These are phyloP conservation scores for Cyclospora cayetanensis DNA, from an alignment of 169 alveolate species.

Conservation along the genomic window DNA sequence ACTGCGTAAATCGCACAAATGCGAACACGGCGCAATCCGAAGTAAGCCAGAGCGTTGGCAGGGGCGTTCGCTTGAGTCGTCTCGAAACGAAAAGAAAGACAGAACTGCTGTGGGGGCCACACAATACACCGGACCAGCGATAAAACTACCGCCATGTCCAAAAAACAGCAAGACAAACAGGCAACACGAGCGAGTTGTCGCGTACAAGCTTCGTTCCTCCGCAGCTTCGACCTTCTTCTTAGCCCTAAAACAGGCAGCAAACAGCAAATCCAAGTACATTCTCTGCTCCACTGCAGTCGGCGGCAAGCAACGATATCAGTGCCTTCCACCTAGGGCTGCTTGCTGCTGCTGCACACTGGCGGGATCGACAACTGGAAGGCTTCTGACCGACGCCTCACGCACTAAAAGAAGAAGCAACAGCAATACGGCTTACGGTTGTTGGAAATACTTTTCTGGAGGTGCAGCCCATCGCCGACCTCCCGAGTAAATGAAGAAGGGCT, in stretches of 20 bases:
- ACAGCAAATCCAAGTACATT: neutral
- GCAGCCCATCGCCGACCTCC: constrained; percentile 75
- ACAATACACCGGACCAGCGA: too few relatives aligned
- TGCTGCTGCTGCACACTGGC: neutral
- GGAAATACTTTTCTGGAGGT: constrained; percentile 61
- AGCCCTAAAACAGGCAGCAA: neutral
- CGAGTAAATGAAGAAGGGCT: constrained; percentile 72
- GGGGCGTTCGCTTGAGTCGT: neutral
- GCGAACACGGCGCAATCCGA: neutral
- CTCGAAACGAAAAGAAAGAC: neutral
- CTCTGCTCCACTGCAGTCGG: too few relatives aligned
- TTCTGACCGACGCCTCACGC: neutral
- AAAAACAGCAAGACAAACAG: neutral
- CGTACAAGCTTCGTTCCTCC: constrained; percentile 59
- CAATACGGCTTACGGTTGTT: constrained; percentile 44
- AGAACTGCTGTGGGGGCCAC: neutral
- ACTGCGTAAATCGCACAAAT: neutral
- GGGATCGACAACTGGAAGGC: neutral
- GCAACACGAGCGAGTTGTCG: neutral
- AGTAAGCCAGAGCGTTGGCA: neutral
- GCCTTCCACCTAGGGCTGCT: too few relatives aligned
- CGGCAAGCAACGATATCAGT: too few relatives aligned
- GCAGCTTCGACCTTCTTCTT: constrained; percentile 53
- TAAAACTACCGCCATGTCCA: too few relatives aligned
- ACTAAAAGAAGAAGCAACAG: neutral